phyloP scores from a whole-genome alignment of 106 monocot genomes.

The Apostasia shenzhenica region DNA sequence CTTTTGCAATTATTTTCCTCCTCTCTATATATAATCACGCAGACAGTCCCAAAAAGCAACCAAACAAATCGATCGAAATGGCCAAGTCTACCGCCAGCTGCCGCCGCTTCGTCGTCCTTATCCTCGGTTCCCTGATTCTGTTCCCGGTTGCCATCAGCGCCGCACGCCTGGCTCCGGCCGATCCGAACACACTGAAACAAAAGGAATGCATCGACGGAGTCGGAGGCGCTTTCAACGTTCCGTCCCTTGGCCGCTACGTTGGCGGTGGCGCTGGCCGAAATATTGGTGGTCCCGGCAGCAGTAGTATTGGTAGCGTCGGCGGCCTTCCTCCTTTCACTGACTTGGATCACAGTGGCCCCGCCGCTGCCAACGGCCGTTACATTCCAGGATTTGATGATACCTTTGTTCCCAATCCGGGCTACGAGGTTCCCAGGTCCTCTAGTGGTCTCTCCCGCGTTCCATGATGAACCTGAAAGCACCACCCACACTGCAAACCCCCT shows the following conservation, averaged over 20 bases:
- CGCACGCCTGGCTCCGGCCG: conserved; percentile 1
- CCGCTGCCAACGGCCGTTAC: conserved; percentile 7
- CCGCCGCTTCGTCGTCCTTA: not conserved
- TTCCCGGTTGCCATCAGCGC: not conserved
- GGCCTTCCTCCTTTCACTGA: not conserved
- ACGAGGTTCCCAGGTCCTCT: conserved; percentile 10
- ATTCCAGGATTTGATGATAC: conserved; percentile 15
- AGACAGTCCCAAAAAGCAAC: not conserved
- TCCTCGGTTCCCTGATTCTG: not conserved
- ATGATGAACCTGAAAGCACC: not conserved
- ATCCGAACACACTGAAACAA: conserved; percentile 4
- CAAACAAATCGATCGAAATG: not conserved
- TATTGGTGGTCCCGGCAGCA: not conserved
- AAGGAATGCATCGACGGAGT: conserved; percentile 2
- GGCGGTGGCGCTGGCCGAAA: not conserved
- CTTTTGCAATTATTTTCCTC: not conserved
- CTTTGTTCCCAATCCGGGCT: conserved; percentile 18
- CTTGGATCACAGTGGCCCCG: conserved; percentile 14
- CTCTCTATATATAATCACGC: not conserved
- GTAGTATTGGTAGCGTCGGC: not conserved
- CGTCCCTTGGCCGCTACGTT: not conserved
- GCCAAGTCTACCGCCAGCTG: not conserved
- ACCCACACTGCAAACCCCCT: no score
- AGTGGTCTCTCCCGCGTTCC: not conserved
- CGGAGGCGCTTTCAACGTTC: conserved; percentile 9